Evolutionary conservation across 257 asterid genomes (phyloP), one percentile per base, ranked within the genome.

Genomic region (Solanum chiquidenum): DNA sequence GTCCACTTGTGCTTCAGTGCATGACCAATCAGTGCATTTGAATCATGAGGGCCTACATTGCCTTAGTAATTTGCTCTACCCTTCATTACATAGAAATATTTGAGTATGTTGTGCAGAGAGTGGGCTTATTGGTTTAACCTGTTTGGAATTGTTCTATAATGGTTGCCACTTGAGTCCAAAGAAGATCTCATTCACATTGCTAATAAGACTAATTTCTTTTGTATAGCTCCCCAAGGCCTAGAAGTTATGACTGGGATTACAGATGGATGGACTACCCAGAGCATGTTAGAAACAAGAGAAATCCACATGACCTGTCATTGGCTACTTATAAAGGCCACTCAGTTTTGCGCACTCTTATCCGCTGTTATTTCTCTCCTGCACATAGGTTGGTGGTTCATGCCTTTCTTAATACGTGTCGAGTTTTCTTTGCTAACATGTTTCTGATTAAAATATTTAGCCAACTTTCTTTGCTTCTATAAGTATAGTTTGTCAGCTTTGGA

Each of bases 301-400:
- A 90, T 83, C 93, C 93, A 2, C 91, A 92, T 74, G 99, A 97
- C 88, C 88, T 94, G 58, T 97, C 99, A 83, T 83, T 97, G 91
- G 91, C 95, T 89, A 97, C 99, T 23, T 97, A 95, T 87, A 93
- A 87, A 93, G 98, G 99, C 86, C 99, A 97, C 75, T 38, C 91
- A 9, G 99, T 97, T 62, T 89, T 97, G 91, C 96, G 93, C 84
- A 97, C 99, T 89, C 98, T 95, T 83, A 92, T 97, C 74, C 99
- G 98, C 27, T 94, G 98, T 87, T 95, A 97, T 91, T 97, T 97
- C 94, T 97, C 99, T 46, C 99, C 99, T 9, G 93, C 93, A 11
- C 89, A 89, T 85, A 97, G 98, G 98, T 80, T 80, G 29, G 85
- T 97, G 92, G 88, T 77, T 84, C 72, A 71, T 86, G 72, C 71